Percentiles rank a stretch among this genome's conserved stretches.
Evolutionary conservation across 345 rosid genomes (phyloP).

Genomic region (Erysimum cheiranthoides): DNA sequence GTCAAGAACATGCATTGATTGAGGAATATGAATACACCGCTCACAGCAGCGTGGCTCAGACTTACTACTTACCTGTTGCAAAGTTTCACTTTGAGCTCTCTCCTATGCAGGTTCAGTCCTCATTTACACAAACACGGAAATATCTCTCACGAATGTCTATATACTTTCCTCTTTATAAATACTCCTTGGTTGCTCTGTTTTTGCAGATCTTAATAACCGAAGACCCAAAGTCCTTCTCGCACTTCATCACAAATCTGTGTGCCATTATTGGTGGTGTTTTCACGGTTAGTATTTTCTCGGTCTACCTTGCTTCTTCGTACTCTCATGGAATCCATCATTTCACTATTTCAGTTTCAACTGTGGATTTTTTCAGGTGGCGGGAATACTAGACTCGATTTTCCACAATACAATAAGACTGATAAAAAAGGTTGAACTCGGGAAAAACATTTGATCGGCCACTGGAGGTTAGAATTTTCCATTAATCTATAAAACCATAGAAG

Average conservation of each 20-base stretch:
- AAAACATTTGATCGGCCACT: slow-evolving; percentile 66
- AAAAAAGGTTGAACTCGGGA: slow-evolving; percentile 91
- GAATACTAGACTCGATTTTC: slow-evolving; percentile 84
- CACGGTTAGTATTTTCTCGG: slow-evolving; percentile 66
- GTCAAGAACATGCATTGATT: slow-evolving; percentile 53
- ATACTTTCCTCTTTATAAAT: slow-evolving; percentile 4
- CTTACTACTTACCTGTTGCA: slow-evolving; percentile 69
- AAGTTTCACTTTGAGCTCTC: slow-evolving; percentile 96
- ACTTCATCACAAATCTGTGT: slow-evolving; percentile 92
- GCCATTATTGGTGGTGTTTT: slow-evolving; percentile 97
- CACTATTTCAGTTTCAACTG: neutral
- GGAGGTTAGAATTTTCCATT: slow-evolving; percentile 41
- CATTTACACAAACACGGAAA: neutral
- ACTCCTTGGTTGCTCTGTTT: slow-evolving; percentile 26
- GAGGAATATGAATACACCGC: slow-evolving; percentile 97
- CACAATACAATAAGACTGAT: slow-evolving; percentile 82
- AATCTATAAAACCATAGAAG: slow-evolving; percentile 40
- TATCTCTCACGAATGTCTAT: slow-evolving; percentile 1
- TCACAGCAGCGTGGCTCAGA: slow-evolving; percentile 84
- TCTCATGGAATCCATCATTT: slow-evolving; percentile 6
- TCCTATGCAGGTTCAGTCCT: slow-evolving; percentile 87
- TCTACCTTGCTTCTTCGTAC: slow-evolving; percentile 9
- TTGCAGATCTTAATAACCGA: slow-evolving; percentile 86
- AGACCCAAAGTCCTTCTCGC: slow-evolving; percentile 80
- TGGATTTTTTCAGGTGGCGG: slow-evolving; percentile 80